Base-by-base conservation (phyloP, 257 asterid species). In the Solanum verrucosum region DNA sequence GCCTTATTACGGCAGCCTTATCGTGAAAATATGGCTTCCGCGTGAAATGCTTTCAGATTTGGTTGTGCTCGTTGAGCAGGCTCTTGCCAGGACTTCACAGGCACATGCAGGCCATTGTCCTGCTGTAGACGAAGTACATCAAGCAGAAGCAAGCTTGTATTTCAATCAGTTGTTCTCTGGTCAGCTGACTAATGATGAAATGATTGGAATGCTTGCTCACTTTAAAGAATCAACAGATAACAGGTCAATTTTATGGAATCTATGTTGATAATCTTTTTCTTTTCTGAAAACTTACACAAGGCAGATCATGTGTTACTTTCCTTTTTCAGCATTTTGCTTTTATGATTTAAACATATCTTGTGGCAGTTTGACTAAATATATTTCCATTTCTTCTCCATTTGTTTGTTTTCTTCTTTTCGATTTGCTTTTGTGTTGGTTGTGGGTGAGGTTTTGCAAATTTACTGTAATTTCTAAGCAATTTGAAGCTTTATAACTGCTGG, bases 1-100 rank as follows among this genome's bases (percentile, higher is more conserved):
- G 99, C 99, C 99, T 7, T 95, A 91, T 82, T 97, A 97, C 91
- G 93, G 98, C 94, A 97, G 92, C 90, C 98, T 93, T 91, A 94
- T 97, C 86, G 79, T 95, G 87, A 98, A 95, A 88, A 95, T 93
- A 94, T 93, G 95, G 87, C 96, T 94, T 89, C 84, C 91, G 87
- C 98, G 96, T 88, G 95, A 87, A 74, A 92, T 92, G 38, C 93
- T 95, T 87, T 44, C 93, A 49, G 97, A 95, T 38, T 94, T 95
- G 89, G 95, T 95, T 86, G 89, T 91, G 72, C 90, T 90, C 84
- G 90, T 96, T 89, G 98, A 97, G 87, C 90, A 91, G 89, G 92
- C 94, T 65, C 98, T 97, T 87, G 93, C 90, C 73, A 91, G 90
- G 89, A 92, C 92, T 52, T 94, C 98, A 60, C 94, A 95, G 11